Base-by-base conservation (phyloP, 306 rosid genomes). In the Glycine latifolia region DNA sequence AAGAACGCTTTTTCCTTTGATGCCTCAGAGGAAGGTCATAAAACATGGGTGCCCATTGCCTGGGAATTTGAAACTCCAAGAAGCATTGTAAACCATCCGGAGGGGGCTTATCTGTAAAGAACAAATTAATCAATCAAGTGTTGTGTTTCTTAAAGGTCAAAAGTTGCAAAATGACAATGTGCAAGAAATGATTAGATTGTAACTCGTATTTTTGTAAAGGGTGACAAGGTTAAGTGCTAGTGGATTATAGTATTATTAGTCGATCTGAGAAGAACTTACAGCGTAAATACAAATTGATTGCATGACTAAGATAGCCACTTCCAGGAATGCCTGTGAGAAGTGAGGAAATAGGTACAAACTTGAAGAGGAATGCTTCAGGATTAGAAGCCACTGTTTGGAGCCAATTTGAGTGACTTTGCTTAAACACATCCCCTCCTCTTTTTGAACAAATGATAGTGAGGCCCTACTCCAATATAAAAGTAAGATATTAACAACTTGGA, bases 41-140 rank as follows among this genome's bases (percentile, higher is more conserved):
- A 79, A 91, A 93, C 91, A 91, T 89, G 33, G 97, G 97, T 66
- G 91, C 97, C 97, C 97, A 93, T 84, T 93, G 97, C 83, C 90
- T 84, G 10, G 97, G 97, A 87, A 93, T 89, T 90, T 93, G 97
- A 78, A 91, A 93, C 89, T 93, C 97, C 90, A 93, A 87, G 85
- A 93, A 93, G 85, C 83, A 86, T 55, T 86, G 94, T 63, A 93
- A 89, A 85, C 91, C 97, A 35, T 87, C 91, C 1, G 83, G 84
- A 85, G 87, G 17, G 13, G 97, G 97, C 88, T 93, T 93, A 82
- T 93, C 97, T 93, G 88, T 31, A 67, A 60, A 66, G 49, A 80
- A 53, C 31, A 56, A 46, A 31, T 37, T 20, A 75, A 62, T 79
- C 80, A 71, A 6, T 63, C 6, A 35, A 35, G 10, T 35, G 44